These are phyloP conservation scores for Torulaspora microellipsoides DNA, from an alignment of 805 yeast species.

Conservation along the genomic window DNA sequence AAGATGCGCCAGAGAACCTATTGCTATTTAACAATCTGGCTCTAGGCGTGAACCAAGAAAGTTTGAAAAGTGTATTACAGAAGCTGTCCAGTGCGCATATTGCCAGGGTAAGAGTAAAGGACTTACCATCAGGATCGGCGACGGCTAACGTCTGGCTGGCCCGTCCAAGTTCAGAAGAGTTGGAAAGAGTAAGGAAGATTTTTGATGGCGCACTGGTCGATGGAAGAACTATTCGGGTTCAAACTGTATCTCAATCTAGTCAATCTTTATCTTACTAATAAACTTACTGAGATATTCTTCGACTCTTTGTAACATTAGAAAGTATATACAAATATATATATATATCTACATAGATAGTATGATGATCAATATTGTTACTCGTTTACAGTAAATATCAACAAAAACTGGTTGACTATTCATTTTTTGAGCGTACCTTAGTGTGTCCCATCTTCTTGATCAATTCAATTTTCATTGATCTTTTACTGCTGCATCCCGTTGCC, in stretches of 20 bases:
- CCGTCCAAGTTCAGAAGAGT: conserved; percentile 22
- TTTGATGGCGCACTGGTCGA: conserved; percentile 47
- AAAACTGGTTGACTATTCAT: background rate
- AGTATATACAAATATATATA: background rate
- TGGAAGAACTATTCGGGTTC: conserved; percentile 39
- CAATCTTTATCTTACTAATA: conserved; percentile 7
- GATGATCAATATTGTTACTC: no score
- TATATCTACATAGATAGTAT: background rate
- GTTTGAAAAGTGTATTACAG: conserved; percentile 22
- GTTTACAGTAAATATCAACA: no score
- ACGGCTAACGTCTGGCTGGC: conserved; percentile 37
- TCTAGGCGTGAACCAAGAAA: conserved; percentile 27
- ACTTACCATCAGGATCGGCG: conserved; percentile 38
- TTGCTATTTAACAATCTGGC: conserved; percentile 25
- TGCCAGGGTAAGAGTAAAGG: conserved; percentile 29
- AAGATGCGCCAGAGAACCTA: conserved; percentile 13
- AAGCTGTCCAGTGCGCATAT: conserved; percentile 19
- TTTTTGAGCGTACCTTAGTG: conserved; percentile 7
- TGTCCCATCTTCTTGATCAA: conserved; percentile 28
- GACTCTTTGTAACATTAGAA: conserved; percentile 6
- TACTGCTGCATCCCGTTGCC: conserved; percentile 19
- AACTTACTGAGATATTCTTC: background rate
- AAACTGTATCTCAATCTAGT: conserved; percentile 25
- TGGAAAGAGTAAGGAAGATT: conserved; percentile 31
- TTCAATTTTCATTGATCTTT: conserved; percentile 24